Percentiles rank a stretch among this genome's conserved stretches.
Conservation (phyloP, 176 grass and related monocot species). For the Oryza brachyantha region DNA sequence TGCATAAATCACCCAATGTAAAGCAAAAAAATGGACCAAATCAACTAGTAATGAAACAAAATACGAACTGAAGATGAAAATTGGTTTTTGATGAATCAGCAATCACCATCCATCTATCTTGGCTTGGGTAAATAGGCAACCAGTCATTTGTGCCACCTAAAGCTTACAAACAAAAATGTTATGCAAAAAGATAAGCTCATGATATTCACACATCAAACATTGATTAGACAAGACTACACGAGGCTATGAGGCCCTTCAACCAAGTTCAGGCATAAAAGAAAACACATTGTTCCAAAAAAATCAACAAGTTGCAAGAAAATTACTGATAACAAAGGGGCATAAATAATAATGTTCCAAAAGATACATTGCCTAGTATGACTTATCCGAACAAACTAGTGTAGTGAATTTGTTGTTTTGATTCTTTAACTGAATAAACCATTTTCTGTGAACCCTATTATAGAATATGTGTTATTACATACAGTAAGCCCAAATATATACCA, state of each 20-base stretch:
- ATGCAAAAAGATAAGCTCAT: not conserved
- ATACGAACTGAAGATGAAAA: not conserved
- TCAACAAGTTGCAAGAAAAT: not conserved
- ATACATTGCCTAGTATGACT: not conserved
- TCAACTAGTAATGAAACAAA: not conserved
- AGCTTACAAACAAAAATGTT: slow-evolving; percentile 1
- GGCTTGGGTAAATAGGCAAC: not conserved
- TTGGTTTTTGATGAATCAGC: not conserved
- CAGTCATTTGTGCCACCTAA: not conserved
- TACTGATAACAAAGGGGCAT: not conserved
- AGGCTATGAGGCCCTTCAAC: not conserved
- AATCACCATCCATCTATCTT: not conserved
- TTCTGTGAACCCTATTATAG: not conserved
- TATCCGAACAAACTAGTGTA: slow-evolving; percentile 5
- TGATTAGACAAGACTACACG: not conserved
- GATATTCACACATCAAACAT: not conserved
- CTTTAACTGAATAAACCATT: slow-evolving; percentile 21
- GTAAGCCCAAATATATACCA: slow-evolving; percentile 46
- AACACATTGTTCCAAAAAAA: not conserved
- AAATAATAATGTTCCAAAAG: slow-evolving; percentile 17
- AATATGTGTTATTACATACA: slow-evolving; percentile 20
- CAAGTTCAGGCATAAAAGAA: not conserved
- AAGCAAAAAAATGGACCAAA: not conserved
- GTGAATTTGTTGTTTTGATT: not conserved
- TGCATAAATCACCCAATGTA: not conserved